A percentile compares a stretch with the other conserved stretches of the same genome.
Evolutionary conservation across 176 grass and related monocot species (phyloP).

Genomic region (Hyparrhenia diplandra): DNA sequence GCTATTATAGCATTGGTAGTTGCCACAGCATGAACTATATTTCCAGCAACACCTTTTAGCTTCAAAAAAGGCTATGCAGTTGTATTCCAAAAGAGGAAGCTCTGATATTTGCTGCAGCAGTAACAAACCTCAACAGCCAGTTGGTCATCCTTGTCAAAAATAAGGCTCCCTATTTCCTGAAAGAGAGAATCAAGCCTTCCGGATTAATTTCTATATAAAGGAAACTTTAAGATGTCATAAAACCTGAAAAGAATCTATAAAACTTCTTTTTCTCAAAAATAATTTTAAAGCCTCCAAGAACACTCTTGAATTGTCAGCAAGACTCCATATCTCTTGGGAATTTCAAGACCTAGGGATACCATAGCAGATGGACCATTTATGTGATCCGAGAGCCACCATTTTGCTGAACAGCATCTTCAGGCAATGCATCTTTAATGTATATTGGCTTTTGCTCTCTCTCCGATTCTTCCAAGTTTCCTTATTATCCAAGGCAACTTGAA

Average conservation of each 20-base stretch:
- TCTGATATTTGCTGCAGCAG: constrained; percentile 94
- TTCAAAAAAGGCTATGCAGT: constrained; percentile 91
- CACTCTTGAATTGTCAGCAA: constrained; percentile 83
- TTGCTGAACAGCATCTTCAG: constrained; percentile 39
- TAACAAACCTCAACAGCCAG: constrained; percentile 93
- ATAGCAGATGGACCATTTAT: constrained; percentile 57
- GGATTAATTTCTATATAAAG: not conserved
- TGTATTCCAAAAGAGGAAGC: constrained; percentile 94
- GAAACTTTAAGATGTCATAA: not conserved
- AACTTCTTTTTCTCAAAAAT: constrained; percentile 88
- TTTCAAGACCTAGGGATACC: constrained; percentile 72
- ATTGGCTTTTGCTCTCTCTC: constrained; percentile 56
- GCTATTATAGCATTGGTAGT: constrained; percentile 98
- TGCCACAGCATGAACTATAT: constrained; percentile 99
- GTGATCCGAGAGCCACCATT: constrained; percentile 43
- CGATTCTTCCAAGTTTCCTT: constrained; percentile 96
- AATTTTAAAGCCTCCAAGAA: constrained; percentile 84
- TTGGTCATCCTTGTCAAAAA: constrained; percentile 99
- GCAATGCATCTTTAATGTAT: constrained; percentile 59
- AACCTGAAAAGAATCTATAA: not conserved
- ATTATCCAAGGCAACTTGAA: constrained; percentile 72
- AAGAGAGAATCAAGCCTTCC: constrained; percentile 1
- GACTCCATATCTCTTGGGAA: constrained; percentile 86
- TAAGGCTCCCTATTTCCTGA: constrained; percentile 83
- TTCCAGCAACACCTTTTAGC: constrained; percentile 98